Evolutionary conservation across 306 rosid genomes (phyloP).

Genomic region (Cajanus cajan): DNA sequence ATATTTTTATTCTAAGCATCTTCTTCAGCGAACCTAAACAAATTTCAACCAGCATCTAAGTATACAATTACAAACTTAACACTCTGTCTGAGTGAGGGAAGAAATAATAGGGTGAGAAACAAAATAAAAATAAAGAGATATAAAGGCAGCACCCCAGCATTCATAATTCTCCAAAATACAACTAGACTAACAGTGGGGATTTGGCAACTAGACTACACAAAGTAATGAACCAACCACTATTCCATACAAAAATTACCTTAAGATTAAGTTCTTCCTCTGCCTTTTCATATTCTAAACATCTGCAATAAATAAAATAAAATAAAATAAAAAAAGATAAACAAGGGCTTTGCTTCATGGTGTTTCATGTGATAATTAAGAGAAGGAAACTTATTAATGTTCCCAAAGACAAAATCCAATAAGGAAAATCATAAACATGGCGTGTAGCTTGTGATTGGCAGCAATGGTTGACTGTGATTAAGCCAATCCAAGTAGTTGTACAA

Average conservation of each 20-base stretch:
- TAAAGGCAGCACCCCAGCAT: constrained; percentile 7
- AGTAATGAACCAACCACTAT: constrained; percentile 3
- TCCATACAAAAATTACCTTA: constrained; percentile 52
- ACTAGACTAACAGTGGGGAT: background rate
- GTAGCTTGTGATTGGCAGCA: background rate
- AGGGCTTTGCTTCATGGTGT: background rate
- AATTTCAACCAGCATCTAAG: too few relatives aligned
- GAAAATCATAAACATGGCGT: background rate
- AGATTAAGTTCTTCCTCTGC: constrained; percentile 50
- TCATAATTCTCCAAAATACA: background rate
- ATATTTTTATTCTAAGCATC: too few relatives aligned
- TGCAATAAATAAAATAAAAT: too few relatives aligned
- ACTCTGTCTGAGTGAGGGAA: too few relatives aligned
- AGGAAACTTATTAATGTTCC: constrained; percentile 14
- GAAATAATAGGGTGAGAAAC: too few relatives aligned
- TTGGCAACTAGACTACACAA: background rate
- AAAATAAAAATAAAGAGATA: background rate
- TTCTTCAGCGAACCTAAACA: too few relatives aligned
- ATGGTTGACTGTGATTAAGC: background rate
- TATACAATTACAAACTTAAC: too few relatives aligned
- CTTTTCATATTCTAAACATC: constrained; percentile 59
- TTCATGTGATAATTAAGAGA: background rate
- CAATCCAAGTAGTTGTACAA: background rate
- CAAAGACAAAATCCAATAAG: constrained; percentile 11
- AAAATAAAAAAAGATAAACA: background rate